Evolutionary conservation across 208 protist genomes (phyloP).

Genomic region (Acanthamoeba sp.): DNA sequence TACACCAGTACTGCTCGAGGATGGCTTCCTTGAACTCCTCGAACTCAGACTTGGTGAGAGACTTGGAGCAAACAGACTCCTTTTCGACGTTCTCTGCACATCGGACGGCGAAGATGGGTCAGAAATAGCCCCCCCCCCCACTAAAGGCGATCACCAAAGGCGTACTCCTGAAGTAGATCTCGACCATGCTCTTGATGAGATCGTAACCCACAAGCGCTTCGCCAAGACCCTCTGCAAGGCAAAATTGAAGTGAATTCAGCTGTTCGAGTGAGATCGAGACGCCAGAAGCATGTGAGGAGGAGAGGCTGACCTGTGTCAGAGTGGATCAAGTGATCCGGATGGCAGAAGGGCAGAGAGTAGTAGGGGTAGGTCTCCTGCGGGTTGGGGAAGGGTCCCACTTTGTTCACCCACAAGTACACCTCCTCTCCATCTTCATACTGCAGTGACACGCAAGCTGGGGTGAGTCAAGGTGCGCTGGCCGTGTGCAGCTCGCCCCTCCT

Average conservation of each 20-base stretch:
- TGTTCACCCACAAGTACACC: slow-evolving; percentile 94
- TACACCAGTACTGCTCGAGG: slow-evolving; percentile 89
- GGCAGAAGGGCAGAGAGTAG: slow-evolving; percentile 92
- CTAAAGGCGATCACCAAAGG: not conserved
- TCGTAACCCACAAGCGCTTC: slow-evolving; percentile 79
- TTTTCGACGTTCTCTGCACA: not conserved
- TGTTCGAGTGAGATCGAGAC: slow-evolving; percentile 78
- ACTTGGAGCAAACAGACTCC: slow-evolving; percentile 54
- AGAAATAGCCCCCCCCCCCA: not conserved
- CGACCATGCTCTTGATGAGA: slow-evolving; percentile 67
- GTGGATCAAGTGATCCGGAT: slow-evolving; percentile 77
- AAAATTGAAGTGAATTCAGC: no score
- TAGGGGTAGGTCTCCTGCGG: slow-evolving; percentile 96
- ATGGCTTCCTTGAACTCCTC: slow-evolving; percentile 86
- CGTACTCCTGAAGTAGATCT: slow-evolving; percentile 75
- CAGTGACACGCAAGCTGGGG: not conserved
- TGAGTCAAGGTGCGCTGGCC: not conserved
- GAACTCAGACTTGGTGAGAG: slow-evolving; percentile 66
- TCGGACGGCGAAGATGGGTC: not conserved
- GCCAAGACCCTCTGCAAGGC: slow-evolving; percentile 68
- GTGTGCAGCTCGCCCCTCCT: not conserved
- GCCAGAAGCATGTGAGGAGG: slow-evolving; percentile 83
- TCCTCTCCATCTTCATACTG: slow-evolving; percentile 88
- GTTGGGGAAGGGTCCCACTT: slow-evolving; percentile 95
- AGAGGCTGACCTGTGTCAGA: slow-evolving; percentile 82